Conservation (phyloP, 139 green algal species). For the Zygnema cylindricum region DNA sequence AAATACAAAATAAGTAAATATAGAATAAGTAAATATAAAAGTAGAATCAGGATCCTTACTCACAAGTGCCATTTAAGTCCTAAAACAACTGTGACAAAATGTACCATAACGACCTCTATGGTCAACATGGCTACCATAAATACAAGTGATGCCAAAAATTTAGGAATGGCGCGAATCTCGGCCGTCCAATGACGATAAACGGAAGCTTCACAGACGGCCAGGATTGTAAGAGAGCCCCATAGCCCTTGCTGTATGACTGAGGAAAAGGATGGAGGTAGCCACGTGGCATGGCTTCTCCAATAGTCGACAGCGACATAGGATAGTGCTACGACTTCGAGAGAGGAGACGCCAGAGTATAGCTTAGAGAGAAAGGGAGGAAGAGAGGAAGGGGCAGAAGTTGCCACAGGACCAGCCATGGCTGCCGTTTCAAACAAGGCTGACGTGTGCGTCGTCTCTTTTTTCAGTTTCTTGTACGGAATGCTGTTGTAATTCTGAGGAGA, state of each 20-base stretch:
- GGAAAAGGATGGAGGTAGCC: neutral
- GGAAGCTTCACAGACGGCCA: slow-evolving; percentile 32
- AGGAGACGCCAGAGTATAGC: too few relatives aligned
- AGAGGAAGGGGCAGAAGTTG: too few relatives aligned
- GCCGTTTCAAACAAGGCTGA: too few relatives aligned
- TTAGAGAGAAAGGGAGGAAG: too few relatives aligned
- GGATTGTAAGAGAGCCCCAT: slow-evolving; percentile 24
- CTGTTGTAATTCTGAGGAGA: too few relatives aligned
- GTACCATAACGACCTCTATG: slow-evolving; percentile 53
- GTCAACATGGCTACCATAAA: slow-evolving; percentile 46
- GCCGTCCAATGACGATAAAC: slow-evolving; percentile 14
- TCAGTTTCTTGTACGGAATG: too few relatives aligned
- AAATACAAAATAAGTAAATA: too few relatives aligned
- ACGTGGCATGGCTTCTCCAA: slow-evolving; percentile 17
- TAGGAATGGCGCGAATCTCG: slow-evolving; percentile 37
- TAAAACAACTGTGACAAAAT: slow-evolving; percentile 53
- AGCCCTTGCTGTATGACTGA: slow-evolving; percentile 24
- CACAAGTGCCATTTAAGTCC: slow-evolving; percentile 58
- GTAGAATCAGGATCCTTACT: too few relatives aligned
- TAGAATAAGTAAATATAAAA: too few relatives aligned
- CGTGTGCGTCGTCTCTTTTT: too few relatives aligned
- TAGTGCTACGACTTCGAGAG: slow-evolving; percentile 32
- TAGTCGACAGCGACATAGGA: slow-evolving; percentile 46
- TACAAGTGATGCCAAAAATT: slow-evolving; percentile 32
- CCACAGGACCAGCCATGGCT: too few relatives aligned